A percentile compares a stretch with the other conserved stretches of the same genome.
phyloP scores from a whole-genome alignment of 495 filamentous ascomycete genomes.

The Aspergillus ostianus region DNA sequence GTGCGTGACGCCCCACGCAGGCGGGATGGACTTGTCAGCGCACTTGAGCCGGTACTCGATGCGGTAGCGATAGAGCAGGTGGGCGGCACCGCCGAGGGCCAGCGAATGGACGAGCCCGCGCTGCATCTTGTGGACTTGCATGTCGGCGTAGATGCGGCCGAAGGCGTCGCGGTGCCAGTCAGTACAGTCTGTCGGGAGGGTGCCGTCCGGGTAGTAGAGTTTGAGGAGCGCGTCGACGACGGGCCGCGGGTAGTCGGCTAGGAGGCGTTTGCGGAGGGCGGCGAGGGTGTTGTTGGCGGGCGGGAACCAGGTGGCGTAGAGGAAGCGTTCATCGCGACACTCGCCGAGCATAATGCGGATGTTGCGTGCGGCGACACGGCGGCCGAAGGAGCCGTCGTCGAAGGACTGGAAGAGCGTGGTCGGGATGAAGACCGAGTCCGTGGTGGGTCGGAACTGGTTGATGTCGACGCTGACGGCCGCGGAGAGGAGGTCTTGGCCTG shows the following conservation, averaged over 20 bases:
- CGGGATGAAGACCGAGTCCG: slow-evolving; percentile 49
- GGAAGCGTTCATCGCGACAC: slow-evolving; percentile 51
- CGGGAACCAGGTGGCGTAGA: slow-evolving; percentile 48
- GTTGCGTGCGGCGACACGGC: slow-evolving; percentile 36
- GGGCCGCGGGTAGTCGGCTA: slow-evolving; percentile 50
- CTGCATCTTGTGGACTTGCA: slow-evolving; percentile 53
- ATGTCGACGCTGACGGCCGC: slow-evolving; percentile 36
- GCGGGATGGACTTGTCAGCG: slow-evolving; percentile 38
- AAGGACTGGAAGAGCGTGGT: slow-evolving; percentile 44
- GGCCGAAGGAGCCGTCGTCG: slow-evolving; percentile 48
- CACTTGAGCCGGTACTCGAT: slow-evolving; percentile 50
- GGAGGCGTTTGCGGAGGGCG: slow-evolving; percentile 43
- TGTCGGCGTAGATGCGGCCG: slow-evolving; percentile 56
- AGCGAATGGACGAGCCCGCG: slow-evolving; percentile 39
- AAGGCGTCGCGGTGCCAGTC: slow-evolving; percentile 48
- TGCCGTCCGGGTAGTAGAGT: slow-evolving; percentile 41
- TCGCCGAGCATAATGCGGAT: slow-evolving; percentile 55
- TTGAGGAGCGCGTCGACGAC: slow-evolving; percentile 42
- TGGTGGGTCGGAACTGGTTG: slow-evolving; percentile 55
- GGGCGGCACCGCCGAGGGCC: slow-evolving; percentile 23
- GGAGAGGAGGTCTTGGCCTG: slow-evolving; percentile 38
- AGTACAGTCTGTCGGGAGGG: slow-evolving; percentile 26
- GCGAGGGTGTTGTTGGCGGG: slow-evolving; percentile 35
- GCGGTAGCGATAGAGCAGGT: slow-evolving; percentile 44
- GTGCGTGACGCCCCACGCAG: slow-evolving; percentile 57